These are phyloP conservation scores for Taphrina confusa DNA, from an alignment of 1,139 yeast species.

Conservation along the genomic window DNA sequence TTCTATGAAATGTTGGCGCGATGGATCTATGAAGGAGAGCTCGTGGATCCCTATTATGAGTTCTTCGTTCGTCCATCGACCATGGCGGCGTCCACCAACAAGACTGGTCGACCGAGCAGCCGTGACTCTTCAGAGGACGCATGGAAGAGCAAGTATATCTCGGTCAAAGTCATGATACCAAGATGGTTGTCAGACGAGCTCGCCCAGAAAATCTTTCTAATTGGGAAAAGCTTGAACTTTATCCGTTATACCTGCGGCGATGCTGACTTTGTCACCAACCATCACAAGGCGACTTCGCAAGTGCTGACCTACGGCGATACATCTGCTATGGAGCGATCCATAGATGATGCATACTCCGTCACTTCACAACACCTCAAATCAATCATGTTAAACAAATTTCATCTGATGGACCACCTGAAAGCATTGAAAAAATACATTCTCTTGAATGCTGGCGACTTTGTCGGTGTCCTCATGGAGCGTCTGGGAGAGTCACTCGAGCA, in stretches of 20 bases:
- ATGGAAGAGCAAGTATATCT: constrained; percentile 46
- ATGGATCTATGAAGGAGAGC: constrained; percentile 73
- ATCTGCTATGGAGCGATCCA: constrained; percentile 51
- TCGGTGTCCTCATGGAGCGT: constrained; percentile 61
- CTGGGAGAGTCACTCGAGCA: constrained; percentile 60
- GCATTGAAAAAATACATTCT: constrained; percentile 69
- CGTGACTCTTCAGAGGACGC: constrained; percentile 32
- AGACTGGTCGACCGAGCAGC: constrained; percentile 25
- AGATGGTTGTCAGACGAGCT: constrained; percentile 54
- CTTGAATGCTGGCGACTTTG: constrained; percentile 76
- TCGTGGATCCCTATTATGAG: constrained; percentile 59
- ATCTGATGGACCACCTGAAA: constrained; percentile 57
- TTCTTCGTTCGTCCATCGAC: constrained; percentile 59
- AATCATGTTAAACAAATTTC: constrained; percentile 55
- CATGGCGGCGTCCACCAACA: constrained; percentile 30
- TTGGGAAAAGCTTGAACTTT: constrained; percentile 77
- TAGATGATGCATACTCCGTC: constrained; percentile 59
- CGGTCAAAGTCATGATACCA: constrained; percentile 57
- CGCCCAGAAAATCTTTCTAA: constrained; percentile 63
- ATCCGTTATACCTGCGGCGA: constrained; percentile 66
- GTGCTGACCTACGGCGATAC: constrained; percentile 40
- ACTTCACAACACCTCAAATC: constrained; percentile 58
- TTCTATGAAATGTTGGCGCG: constrained; percentile 62
- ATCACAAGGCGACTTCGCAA: constrained; percentile 45
- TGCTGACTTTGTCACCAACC: constrained; percentile 57